Percentiles rank a stretch among this genome's conserved stretches.
These are phyloP conservation scores for Talaromyces pinophilus DNA, from an alignment of 2,329 filamentous ascomycete species.

Conservation along the genomic window DNA sequence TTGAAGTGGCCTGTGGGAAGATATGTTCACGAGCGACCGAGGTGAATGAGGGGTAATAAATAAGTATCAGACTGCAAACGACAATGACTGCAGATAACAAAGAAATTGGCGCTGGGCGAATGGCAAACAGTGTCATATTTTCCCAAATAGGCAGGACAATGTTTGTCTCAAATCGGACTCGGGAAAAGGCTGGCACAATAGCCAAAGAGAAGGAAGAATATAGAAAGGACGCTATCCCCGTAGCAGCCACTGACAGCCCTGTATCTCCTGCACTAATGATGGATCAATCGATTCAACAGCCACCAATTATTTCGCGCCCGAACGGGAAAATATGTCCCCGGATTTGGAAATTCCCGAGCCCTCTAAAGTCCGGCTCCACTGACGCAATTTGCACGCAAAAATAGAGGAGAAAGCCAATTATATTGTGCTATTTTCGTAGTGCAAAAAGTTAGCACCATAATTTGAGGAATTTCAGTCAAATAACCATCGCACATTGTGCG, in stretches of 20 bases:
- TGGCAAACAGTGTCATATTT: constrained; percentile 5
- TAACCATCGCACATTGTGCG: not conserved
- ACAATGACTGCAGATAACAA: not conserved
- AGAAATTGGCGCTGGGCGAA: not conserved
- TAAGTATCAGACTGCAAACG: not conserved
- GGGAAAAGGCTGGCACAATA: not conserved
- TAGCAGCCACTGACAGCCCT: not conserved
- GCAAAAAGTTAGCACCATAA: not conserved
- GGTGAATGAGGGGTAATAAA: not conserved
- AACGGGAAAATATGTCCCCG: constrained; percentile 3
- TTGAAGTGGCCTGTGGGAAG: not conserved
- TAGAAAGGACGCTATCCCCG: not conserved
- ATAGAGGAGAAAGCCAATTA: not conserved
- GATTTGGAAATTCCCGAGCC: constrained; percentile 12
- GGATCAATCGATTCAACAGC: not conserved
- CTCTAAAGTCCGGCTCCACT: constrained; percentile 8
- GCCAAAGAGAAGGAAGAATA: not conserved
- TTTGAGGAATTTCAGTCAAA: not conserved
- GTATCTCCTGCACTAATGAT: not conserved
- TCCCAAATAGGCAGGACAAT: not conserved
- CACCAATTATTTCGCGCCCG: not conserved
- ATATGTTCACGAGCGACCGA: not conserved
- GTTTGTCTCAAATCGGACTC: not conserved
- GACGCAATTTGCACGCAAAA: not conserved
- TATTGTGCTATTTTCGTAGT: not conserved